These are phyloP conservation scores for Citeromyces nyonsensis DNA, from an alignment of 805 yeast genomes.

Conservation along the genomic window DNA sequence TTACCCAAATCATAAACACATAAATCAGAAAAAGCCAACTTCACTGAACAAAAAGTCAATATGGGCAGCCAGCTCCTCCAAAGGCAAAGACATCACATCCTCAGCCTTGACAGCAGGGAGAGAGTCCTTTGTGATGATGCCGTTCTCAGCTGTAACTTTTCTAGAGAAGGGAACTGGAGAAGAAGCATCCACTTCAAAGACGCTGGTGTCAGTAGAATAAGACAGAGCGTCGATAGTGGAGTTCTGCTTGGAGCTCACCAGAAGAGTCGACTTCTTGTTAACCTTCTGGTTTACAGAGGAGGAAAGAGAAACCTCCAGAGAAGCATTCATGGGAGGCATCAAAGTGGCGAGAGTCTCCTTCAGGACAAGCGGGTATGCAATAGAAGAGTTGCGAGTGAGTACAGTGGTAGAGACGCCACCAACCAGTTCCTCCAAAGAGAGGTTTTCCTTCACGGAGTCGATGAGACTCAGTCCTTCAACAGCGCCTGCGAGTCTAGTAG, in stretches of 20 bases:
- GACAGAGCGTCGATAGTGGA: slow-evolving; percentile 4
- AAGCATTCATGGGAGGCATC: slow-evolving; percentile 4
- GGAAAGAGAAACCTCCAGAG: slow-evolving; percentile 4
- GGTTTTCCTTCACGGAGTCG: slow-evolving; percentile 2
- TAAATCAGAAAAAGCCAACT: no score
- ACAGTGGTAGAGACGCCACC: slow-evolving; percentile 1
- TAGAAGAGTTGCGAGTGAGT: slow-evolving; percentile 4
- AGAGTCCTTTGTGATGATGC: slow-evolving; percentile 6
- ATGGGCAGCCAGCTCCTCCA: no score
- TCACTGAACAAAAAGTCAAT: no score
- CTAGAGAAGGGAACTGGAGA: slow-evolving; percentile 6
- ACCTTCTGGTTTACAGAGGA: slow-evolving; percentile 2
- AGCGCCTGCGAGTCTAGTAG: slow-evolving; percentile 5
- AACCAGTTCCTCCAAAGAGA: slow-evolving; percentile 3
- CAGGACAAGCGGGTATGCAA: slow-evolving; percentile 5
- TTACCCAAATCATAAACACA: no score
- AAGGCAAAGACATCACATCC: no score
- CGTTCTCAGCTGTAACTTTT: slow-evolving; percentile 5
- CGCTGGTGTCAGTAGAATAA: slow-evolving; percentile 3
- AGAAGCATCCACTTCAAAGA: slow-evolving; percentile 1
- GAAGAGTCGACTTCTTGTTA: slow-evolving; percentile 1
- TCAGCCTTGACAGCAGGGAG: neutral
- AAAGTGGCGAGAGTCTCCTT: slow-evolving; percentile 5
- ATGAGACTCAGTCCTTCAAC: slow-evolving; percentile 4
- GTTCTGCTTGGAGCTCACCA: slow-evolving; percentile 4